A percentile compares a stretch with the other conserved stretches of the same genome.
Conservation (phyloP, 768 basidiomycete genomes). For the Lentinula lateritia region DNA sequence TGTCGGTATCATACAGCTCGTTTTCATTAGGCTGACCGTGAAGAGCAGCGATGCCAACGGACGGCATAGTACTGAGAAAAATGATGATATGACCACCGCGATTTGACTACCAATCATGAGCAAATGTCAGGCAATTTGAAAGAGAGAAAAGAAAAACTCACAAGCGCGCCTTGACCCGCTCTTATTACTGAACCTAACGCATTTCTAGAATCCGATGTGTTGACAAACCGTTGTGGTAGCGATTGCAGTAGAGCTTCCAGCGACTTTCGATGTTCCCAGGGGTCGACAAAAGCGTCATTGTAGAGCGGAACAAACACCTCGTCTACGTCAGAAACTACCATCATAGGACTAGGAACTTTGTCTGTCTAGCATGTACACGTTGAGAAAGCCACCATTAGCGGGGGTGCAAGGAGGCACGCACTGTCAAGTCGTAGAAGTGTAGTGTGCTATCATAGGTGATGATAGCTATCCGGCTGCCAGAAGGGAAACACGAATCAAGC, state of each 20-base stretch:
- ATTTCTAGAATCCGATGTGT: conserved; percentile 43
- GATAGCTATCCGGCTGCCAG: conserved; percentile 60
- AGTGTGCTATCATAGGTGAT: conserved; percentile 76
- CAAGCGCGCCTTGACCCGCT: conserved; percentile 67
- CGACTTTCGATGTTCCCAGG: conserved; percentile 52
- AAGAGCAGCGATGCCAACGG: conserved; percentile 68
- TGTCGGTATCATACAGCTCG: conserved; percentile 74
- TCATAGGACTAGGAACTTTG: conserved; percentile 49
- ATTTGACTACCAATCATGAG: conserved; percentile 36
- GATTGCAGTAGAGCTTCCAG: conserved; percentile 63
- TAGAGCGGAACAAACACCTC: conserved; percentile 84
- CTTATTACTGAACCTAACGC: conserved; percentile 77
- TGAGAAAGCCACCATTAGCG: neutral
- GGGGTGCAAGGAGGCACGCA: conserved; percentile 33
- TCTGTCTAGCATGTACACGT: conserved; percentile 32
- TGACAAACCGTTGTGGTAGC: conserved; percentile 57
- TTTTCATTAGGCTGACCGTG: conserved; percentile 52
- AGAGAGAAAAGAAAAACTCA: conserved; percentile 26
- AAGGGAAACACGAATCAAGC: conserved; percentile 47
- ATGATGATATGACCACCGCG: conserved; percentile 73
- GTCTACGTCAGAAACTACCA: conserved; percentile 85
- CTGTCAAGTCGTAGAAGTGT: conserved; percentile 88
- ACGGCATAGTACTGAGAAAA: conserved; percentile 69
- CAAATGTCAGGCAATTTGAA: conserved; percentile 5
- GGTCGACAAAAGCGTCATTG: conserved; percentile 72